Conservation (phyloP, 1,139 yeast species). For the Taphrina pruni region DNA sequence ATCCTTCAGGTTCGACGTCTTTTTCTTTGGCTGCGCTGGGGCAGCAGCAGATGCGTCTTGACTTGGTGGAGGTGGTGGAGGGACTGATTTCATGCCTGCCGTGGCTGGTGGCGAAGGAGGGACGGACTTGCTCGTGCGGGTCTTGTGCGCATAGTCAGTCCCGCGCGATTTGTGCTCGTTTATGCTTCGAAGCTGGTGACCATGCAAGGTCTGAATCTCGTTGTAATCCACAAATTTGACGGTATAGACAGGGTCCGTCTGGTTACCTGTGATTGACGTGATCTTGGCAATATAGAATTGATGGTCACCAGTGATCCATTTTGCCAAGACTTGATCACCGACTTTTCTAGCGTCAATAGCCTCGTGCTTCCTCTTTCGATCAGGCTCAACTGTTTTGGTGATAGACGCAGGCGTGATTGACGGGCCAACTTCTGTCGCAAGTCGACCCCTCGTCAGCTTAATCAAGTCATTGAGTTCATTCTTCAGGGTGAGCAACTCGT, state of each 20-base stretch:
- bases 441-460: slow-evolving; percentile 46
- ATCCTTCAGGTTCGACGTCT: slow-evolving; percentile 16
- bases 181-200: slow-evolving; percentile 46
- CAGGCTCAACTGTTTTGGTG: not conserved
- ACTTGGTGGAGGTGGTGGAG: slow-evolving; percentile 34
- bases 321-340: slow-evolving; percentile 49
- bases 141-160: not conserved
- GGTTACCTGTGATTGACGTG: slow-evolving; percentile 50
- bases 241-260: slow-evolving; percentile 48
- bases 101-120: slow-evolving; percentile 31
- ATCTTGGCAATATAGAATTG: slow-evolving; percentile 49
- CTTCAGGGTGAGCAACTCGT: slow-evolving; percentile 49
- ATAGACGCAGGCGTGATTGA: slow-evolving; percentile 1
- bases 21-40: slow-evolving; percentile 14
- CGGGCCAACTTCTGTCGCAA: slow-evolving; percentile 2
- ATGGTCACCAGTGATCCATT: slow-evolving; percentile 49
- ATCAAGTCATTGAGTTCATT: slow-evolving; percentile 52
- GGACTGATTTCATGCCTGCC: not conserved
- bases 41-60: not conserved
- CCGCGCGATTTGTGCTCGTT: slow-evolving; percentile 22
- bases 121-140: not conserved
- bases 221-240: slow-evolving; percentile 48
- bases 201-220: slow-evolving; percentile 49
- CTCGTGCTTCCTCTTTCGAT: slow-evolving; percentile 4
- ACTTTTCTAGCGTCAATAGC: slow-evolving; percentile 43